Evolutionary conservation across 768 basidiomycete species (phyloP), one percentile per base, ranked within the genome.

Genomic region (Hericium alpestre): DNA sequence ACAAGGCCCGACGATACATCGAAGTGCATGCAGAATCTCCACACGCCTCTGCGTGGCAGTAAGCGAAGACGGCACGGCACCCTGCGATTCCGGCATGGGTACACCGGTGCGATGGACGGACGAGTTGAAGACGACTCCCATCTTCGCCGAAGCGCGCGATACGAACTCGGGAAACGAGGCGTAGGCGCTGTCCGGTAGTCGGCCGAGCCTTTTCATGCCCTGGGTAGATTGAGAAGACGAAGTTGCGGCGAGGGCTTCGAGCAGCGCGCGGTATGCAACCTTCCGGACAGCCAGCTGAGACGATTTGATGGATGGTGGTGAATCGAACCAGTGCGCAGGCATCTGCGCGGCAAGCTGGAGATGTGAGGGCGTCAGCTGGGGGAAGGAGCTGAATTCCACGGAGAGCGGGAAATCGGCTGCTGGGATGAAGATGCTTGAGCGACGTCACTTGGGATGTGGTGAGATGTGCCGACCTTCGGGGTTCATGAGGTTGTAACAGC

Each of bases 401-500:
- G 78, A 81, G 38, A 84, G 70, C 13, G 82, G 83, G 62, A 83
- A 82, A 67, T 84, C 86, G 80, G 54, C 48, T 27, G 12, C 9
- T 6, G 18, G 12, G 4, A 49, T n/a, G 7, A 22, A 6, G 25
- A n/a, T 16, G 27, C 38, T 13, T 53, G 53, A 16, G 47, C 38
- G 11, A 38, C 49, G 38, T 51, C 16, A 25, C 56, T 59, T 52
- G 59, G 48, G 32, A 59, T 41, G 47, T 6, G 49, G 50, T 27
- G 41, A 23, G 23, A 43, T 18, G 25, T 15, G 41, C 37, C 50
- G 8, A 80, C 84, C 84, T 64, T 73, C 66, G 11, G 75, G 69
- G 32, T 72, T 69, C 71, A 89, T 77, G 60, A 87, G 73, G 65
- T 90, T 89, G 67, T 90, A 90, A 67, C 88, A 90, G 59, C 88